Percentiles rank a stretch among this genome's conserved stretches.
phyloP scores from a whole-genome alignment of 116 monocot genomes.

The Posidonia oceanica region DNA sequence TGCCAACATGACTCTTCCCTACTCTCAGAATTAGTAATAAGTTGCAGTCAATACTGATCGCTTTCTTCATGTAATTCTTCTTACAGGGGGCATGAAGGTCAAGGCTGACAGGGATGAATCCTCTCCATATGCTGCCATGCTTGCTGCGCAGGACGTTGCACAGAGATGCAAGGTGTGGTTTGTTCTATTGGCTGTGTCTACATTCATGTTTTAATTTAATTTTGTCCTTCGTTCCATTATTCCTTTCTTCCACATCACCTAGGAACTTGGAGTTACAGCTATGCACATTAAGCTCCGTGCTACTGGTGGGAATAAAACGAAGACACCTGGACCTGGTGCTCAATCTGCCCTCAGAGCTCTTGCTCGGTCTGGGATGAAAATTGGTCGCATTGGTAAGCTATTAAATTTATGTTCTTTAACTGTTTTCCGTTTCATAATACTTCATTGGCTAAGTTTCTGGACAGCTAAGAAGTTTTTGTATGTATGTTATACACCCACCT shows the following conservation, averaged over 20 bases:
- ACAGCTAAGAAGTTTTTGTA: too few relatives aligned
- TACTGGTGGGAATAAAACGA: constrained; percentile 39
- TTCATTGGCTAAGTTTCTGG: too few relatives aligned
- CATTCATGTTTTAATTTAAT: not conserved
- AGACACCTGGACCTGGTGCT: constrained; percentile 36
- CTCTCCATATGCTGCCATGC: constrained; percentile 34
- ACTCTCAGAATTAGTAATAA: too few relatives aligned
- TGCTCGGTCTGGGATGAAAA: constrained; percentile 42
- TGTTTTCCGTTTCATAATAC: too few relatives aligned
- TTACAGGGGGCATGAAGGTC: constrained; percentile 23
- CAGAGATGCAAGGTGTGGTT: constrained; percentile 21
- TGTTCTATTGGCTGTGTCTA: too few relatives aligned
- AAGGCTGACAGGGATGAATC: constrained; percentile 35
- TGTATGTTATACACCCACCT: too few relatives aligned
- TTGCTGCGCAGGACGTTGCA: constrained; percentile 35
- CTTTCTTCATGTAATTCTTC: not conserved
- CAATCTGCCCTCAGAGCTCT: constrained; percentile 42
- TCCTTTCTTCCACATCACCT: not conserved
- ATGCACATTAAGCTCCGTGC: constrained; percentile 38
- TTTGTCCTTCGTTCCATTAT: not conserved
- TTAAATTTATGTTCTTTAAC: too few relatives aligned
- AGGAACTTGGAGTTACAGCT: constrained; percentile 34
- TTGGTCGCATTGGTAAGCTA: constrained; percentile 35
- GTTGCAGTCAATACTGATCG: too few relatives aligned
- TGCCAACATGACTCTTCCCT: too few relatives aligned